Base-by-base conservation (phyloP, 2,329 filamentous ascomycete genomes). In the Cordyceps fumosorosea region DNA sequence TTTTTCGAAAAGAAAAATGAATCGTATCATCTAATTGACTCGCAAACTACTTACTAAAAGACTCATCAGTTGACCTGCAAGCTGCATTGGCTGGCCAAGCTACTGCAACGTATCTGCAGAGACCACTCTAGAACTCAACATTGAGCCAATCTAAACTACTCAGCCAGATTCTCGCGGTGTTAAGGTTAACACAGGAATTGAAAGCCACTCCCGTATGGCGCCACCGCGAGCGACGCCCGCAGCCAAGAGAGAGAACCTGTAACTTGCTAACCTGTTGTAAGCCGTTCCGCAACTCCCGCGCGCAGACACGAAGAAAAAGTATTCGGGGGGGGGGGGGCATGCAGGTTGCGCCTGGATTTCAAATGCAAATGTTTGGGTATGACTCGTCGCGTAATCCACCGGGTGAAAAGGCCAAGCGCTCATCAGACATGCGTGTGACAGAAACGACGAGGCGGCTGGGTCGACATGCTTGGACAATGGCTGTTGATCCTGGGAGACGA, bases 171-270 rank as follows among this genome's bases (percentile, higher is more conserved):
- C 45, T 16, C 8, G 20, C 16, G 10, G 45, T 2, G 22, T 8
- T 26, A 26, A 48, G 45, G 45, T 26, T 48, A 7, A 11, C 22
- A 26, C 22, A 20, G 22, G 53, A 32, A 5, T 32, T 18, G 6
- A 45, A 44, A 56, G 53, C 53, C 53, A 56, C 53, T 45, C 37
- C 53, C 53, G 53, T 37, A 55, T 29, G 40, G 24, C 24, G 53
- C 53, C 18, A 56, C 53, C 53, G 26, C 20, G 32, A 44, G 53
- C 53, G 53, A 56, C 18, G 53, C 11, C 53, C 53, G 53, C 53
- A 32, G 37, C 53, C 18, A 5, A 29, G 22, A 11, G 34, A 11
- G 5, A 29, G 26, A 29, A 6, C 3, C 29, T 29, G 29, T 29
- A 37, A 37, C 34, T 14, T 32, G 4, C 5, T 32, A 32, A 32